Percentiles rank a stretch among this genome's conserved stretches.
phyloP scores from a whole-genome alignment of 306 rosid genomes.

The Corylus americana region DNA sequence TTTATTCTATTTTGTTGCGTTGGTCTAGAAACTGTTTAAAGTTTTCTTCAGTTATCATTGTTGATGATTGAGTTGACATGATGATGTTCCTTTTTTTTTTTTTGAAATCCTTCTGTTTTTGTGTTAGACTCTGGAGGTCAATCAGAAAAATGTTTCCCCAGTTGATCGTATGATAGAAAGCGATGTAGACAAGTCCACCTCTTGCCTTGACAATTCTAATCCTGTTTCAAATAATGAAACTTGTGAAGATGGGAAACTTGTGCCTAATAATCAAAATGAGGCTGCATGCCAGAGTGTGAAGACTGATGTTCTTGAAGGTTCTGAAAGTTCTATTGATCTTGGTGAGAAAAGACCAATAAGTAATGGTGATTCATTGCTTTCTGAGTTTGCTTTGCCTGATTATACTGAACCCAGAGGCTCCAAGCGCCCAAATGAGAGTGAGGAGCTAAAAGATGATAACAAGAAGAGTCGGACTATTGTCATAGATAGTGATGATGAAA shows the following conservation, averaged over 20 bases:
- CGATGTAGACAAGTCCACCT: slow-evolving; percentile 35
- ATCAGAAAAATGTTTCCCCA: slow-evolving; percentile 39
- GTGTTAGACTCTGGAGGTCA: slow-evolving; percentile 38
- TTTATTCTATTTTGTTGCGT: slow-evolving; percentile 11
- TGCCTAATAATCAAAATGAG: slow-evolving; percentile 33
- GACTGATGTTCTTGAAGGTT: slow-evolving; percentile 34
- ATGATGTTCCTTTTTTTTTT: slow-evolving; percentile 2
- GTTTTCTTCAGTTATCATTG: slow-evolving; percentile 6
- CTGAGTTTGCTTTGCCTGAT: slow-evolving; percentile 39
- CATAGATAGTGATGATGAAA: slow-evolving; percentile 44
- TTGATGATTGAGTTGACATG: slow-evolving; percentile 12
- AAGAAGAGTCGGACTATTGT: slow-evolving; percentile 51
- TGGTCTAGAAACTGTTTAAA: neutral
- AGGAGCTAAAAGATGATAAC: slow-evolving; percentile 44
- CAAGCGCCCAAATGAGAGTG: slow-evolving; percentile 58
- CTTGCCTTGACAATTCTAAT: slow-evolving; percentile 34
- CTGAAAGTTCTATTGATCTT: slow-evolving; percentile 37
- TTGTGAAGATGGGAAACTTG: slow-evolving; percentile 32
- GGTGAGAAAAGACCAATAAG: slow-evolving; percentile 39
- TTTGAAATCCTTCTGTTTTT: slow-evolving; percentile 15
- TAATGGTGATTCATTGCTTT: slow-evolving; percentile 31
- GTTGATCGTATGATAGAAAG: slow-evolving; percentile 36
- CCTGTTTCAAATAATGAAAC: slow-evolving; percentile 38
- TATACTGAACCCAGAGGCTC: slow-evolving; percentile 53
- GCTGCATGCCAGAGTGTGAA: slow-evolving; percentile 33